Conservation (phyloP, 1,139 yeast species). For the Nakaseomyces nivariensis region DNA sequence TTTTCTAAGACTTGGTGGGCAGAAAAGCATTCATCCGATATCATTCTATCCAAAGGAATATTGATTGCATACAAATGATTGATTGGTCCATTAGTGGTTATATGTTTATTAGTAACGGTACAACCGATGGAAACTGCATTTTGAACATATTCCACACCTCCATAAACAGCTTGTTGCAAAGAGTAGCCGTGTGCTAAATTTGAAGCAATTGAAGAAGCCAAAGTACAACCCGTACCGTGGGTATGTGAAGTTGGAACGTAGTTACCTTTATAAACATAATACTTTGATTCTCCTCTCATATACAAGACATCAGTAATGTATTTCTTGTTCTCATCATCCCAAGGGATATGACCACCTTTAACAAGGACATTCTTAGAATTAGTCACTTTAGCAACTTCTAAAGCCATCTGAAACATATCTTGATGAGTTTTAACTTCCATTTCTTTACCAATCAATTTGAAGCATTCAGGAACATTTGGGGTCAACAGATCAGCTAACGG, state of each 20-base stretch:
- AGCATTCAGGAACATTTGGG: constrained; percentile 69
- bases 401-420: constrained; percentile 37
- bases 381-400: constrained; percentile 34
- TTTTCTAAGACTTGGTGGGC: constrained; percentile 18
- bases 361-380: constrained; percentile 50
- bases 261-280: constrained; percentile 41
- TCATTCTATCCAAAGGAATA: constrained; percentile 31
- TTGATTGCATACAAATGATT: constrained; percentile 42
- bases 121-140: constrained; percentile 52
- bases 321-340: constrained; percentile 30
- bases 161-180: constrained; percentile 41
- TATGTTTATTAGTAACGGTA: constrained; percentile 17
- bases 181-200: constrained; percentile 49
- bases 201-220: constrained; percentile 74
- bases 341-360: constrained; percentile 76
- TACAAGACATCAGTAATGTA: constrained; percentile 53
- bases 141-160: constrained; percentile 58
- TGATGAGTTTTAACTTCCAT: constrained; percentile 25
- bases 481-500: constrained; percentile 55
- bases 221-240: constrained; percentile 90
- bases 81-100: constrained; percentile 59
- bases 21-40: constrained; percentile 23
- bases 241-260: constrained; percentile 45
- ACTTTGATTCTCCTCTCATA: constrained; percentile 33
- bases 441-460: constrained; percentile 20